Base-by-base conservation (phyloP, 2,329 filamentous ascomycete species). In the Phyllosticta citriasiana region DNA sequence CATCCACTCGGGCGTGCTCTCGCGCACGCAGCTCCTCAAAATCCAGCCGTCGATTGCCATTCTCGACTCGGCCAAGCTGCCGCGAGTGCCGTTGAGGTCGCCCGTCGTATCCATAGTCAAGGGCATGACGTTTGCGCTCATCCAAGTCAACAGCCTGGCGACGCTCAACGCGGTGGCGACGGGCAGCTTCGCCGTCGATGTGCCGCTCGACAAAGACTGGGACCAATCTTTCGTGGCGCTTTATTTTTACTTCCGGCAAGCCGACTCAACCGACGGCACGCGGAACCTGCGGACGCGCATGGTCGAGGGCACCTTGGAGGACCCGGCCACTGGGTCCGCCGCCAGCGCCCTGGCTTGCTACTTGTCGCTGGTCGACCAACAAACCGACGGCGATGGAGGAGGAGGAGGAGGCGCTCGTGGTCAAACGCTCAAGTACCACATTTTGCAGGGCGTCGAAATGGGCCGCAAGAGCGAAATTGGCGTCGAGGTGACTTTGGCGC, bases 101-200 rank as follows among this genome's bases (percentile, higher is more conserved):
- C 66, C 73, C 14, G 65, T 78, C 12, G 74, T 78, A 10, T 77
- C 74, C 53, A 77, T 91, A 54, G 88, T 91, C 40, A 84, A 83
- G 53, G 89, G 88, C 55, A 88, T 92, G 85, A 83, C 83, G 0
- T 91, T 91, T 71, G 73, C 84, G n/a, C 80, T 89, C 33, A 77
- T 88, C 14, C 75, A 82, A 65, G 76, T 94, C 24, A 77, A 82
- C 0, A 80, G 78, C 59, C 72, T 89, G 9, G 83, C 84, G 30
- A 78, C 81, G 7, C 77, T 93, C 19, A 78, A 74, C 4, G 66
- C 72, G 12, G 71, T 78, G 10, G 74, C 78, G 2, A 65, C 72
- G 30, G 65, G 66, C 30, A 68, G 60, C 26, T 60, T 70, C 12
- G 56, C 75, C 12, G 67, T 77, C 52, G 71, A 66, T 16, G 70